phyloP scores from a whole-genome alignment of 148 eudicot genomes.

The Cornus controversa region DNA sequence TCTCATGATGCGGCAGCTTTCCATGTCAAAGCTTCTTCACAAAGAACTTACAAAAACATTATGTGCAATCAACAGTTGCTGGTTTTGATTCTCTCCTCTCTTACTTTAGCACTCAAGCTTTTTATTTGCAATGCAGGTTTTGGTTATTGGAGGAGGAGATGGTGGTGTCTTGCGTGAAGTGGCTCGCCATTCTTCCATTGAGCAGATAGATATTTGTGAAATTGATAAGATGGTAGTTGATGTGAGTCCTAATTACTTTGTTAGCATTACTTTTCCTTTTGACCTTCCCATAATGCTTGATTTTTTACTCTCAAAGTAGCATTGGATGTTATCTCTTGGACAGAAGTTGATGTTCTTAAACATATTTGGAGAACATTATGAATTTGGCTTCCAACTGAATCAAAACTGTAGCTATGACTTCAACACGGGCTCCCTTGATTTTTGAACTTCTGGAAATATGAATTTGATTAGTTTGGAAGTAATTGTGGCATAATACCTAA shows the following conservation, averaged over 20 bases:
- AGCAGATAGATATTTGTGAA: slow-evolving; percentile 93
- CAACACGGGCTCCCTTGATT: background rate
- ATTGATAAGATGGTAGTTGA: slow-evolving; percentile 97
- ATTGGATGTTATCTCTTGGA: background rate
- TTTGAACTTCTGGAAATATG: background rate
- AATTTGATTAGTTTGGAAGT: background rate
- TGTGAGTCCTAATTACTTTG: slow-evolving; percentile 41
- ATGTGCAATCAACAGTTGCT: background rate
- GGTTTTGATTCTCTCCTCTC: background rate
- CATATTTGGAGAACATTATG: background rate
- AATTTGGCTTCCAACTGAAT: background rate
- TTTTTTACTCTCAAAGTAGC: background rate
- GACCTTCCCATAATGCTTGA: background rate
- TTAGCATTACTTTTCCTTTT: background rate
- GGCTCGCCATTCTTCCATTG: slow-evolving; percentile 80
- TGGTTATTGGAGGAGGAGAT: slow-evolving; percentile 99
- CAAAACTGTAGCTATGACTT: too few relatives aligned
- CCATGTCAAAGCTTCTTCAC: background rate
- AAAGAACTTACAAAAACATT: background rate
- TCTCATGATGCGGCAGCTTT: background rate
- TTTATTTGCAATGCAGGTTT: slow-evolving; percentile 48
- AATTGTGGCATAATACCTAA: background rate
- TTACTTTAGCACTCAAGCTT: slow-evolving; percentile 15
- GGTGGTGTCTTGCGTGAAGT: slow-evolving; percentile 98
- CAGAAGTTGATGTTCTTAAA: background rate